These are phyloP conservation scores for Tricholoma bakamatsutake DNA, from an alignment of 768 basidiomycete genomes.

Conservation along the genomic window DNA sequence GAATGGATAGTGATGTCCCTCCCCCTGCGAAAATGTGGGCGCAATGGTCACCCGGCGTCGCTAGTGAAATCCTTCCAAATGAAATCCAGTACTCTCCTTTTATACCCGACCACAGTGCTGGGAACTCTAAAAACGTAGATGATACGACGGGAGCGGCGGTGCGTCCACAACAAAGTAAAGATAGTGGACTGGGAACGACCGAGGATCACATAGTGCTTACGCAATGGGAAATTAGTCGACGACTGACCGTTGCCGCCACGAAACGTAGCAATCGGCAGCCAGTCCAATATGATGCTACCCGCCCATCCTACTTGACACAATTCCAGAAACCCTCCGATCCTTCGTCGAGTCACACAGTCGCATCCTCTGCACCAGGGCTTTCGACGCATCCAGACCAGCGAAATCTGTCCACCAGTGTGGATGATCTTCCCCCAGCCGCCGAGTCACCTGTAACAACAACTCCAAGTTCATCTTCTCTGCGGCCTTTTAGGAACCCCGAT, in stretches of 20 bases:
- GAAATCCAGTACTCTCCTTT: conserved; percentile 48
- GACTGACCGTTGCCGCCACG: conserved; percentile 2
- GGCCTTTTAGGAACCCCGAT: conserved; percentile 52
- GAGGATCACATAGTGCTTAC: conserved; percentile 28
- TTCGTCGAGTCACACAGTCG: conserved; percentile 17
- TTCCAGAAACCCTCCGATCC: conserved; percentile 11
- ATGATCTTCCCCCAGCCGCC: conserved; percentile 3
- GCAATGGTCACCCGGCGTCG: conserved; percentile 36
- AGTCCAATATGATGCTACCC: conserved; percentile 31
- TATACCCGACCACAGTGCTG: conserved; percentile 15
- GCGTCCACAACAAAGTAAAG: conserved; percentile 17
- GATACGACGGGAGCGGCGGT: conserved; percentile 55
- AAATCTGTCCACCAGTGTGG: conserved; percentile 1
- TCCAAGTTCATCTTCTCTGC: conserved; percentile 37
- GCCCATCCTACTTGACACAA: conserved; percentile 20
- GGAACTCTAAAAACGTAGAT: conserved; percentile 30
- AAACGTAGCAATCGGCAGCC: conserved; percentile 21
- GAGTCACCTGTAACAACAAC: conserved; percentile 12
- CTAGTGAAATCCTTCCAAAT: conserved; percentile 37
- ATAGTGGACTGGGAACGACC: conserved; percentile 45
- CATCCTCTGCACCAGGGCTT: conserved; percentile 15
- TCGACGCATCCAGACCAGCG: conserved; percentile 4
- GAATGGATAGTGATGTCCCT: conserved; percentile 34
- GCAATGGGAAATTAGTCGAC: conserved; percentile 6
- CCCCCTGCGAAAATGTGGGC: conserved; percentile 48